Evolutionary conservation across 2,329 filamentous ascomycete species (phyloP).

Genomic region (Alternaria panax): DNA sequence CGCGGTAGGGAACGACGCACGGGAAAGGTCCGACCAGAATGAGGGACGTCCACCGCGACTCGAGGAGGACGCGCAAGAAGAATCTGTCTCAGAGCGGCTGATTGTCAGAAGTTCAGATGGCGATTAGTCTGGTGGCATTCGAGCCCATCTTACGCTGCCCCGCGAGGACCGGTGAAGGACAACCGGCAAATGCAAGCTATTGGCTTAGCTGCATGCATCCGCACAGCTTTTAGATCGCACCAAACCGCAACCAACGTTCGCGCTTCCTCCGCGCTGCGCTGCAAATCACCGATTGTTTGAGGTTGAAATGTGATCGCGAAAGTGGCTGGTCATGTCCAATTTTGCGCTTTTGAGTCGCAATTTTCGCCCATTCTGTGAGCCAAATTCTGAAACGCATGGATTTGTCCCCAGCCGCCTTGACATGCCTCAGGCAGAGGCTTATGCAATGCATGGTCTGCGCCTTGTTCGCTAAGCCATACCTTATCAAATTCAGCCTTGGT

Average conservation of each 20-base stretch:
- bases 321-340: conserved; percentile 15
- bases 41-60: conserved; percentile 36
- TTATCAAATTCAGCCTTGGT: conserved; percentile 30
- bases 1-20: conserved; percentile 32
- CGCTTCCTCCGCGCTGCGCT: conserved; percentile 18
- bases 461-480: conserved; percentile 38
- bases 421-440: conserved; percentile 37
- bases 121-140: conserved; percentile 30
- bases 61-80: conserved; percentile 42
- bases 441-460: conserved; percentile 43
- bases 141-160: conserved; percentile 42
- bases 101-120: conserved; percentile 35
- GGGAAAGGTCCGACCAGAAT: conserved; percentile 30
- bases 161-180: conserved; percentile 48
- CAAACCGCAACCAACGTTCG: conserved; percentile 36
- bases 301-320: conserved; percentile 16
- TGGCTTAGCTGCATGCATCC: conserved; percentile 43
- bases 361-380: conserved; percentile 1
- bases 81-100: conserved; percentile 39
- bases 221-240: conserved; percentile 42
- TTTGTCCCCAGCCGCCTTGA: conserved; percentile 8
- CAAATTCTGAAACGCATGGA: conserved; percentile 4
- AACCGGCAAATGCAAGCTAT: conserved; percentile 39
- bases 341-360: background rate
- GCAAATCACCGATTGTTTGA: conserved; percentile 31